A percentile compares a stretch with the other conserved stretches of the same genome.
These are phyloP conservation scores for Fusarium buharicum DNA, from an alignment of 2,329 filamentous ascomycete genomes.

Conservation along the genomic window DNA sequence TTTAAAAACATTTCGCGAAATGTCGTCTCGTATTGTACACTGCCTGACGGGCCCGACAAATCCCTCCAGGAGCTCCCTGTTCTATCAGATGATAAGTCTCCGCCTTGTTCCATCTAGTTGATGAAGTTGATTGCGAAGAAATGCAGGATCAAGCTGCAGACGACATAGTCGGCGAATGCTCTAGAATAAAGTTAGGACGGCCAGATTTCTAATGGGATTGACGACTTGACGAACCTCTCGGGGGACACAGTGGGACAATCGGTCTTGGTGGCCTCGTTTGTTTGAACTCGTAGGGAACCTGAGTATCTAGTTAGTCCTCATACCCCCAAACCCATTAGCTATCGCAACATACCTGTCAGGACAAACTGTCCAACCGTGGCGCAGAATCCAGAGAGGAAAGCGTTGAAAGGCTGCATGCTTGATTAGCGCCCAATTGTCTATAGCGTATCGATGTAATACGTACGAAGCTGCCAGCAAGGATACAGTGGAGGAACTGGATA, in stretches of 20 bases:
- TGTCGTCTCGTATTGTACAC: slow-evolving; percentile 38
- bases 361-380: slow-evolving; percentile 98
- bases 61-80: slow-evolving; percentile 12
- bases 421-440: slow-evolving; percentile 30
- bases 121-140: slow-evolving; percentile 99
- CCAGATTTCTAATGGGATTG: background rate
- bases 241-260: slow-evolving; percentile 82
- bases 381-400: slow-evolving; percentile 94
- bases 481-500: slow-evolving; percentile 94
- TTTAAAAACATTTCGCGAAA: slow-evolving; percentile 38
- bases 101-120: slow-evolving; percentile 68
- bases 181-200: slow-evolving; percentile 57
- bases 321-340: background rate
- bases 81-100: background rate
- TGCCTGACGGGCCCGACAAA: slow-evolving; percentile 24
- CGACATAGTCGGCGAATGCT: slow-evolving; percentile 95
- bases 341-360: slow-evolving; percentile 76
- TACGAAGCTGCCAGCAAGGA: slow-evolving; percentile 94
- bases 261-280: slow-evolving; percentile 80
- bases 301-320: slow-evolving; percentile 21
- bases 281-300: slow-evolving; percentile 89
- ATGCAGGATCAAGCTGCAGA: slow-evolving; percentile 94
- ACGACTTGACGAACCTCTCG: slow-evolving; percentile 68
- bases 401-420: slow-evolving; percentile 87
- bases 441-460: slow-evolving; percentile 50